phyloP scores from a whole-genome alignment of 345 rosid genomes.

The Sonneratia alba region DNA sequence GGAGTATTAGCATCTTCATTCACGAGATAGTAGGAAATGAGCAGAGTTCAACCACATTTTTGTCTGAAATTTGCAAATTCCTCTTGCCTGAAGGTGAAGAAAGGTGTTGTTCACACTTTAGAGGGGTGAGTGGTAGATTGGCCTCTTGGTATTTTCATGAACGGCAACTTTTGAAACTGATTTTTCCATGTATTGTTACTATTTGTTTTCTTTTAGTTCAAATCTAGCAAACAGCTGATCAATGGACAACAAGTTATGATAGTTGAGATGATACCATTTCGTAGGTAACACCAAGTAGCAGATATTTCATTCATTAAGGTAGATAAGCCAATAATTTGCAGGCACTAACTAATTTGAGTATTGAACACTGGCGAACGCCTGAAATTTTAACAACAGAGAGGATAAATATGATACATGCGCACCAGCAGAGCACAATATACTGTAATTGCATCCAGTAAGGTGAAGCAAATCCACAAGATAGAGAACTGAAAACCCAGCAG shows the following conservation, averaged over 20 bases:
- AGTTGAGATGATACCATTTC: neutral
- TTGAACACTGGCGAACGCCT: neutral
- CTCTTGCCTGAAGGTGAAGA: too few relatives aligned
- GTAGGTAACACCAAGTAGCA: neutral
- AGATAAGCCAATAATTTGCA: neutral
- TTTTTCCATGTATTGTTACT: too few relatives aligned
- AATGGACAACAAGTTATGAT: neutral
- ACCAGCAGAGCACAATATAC: neutral
- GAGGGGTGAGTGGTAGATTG: too few relatives aligned
- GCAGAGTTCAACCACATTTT: too few relatives aligned
- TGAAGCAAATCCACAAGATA: neutral
- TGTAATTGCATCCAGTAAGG: neutral
- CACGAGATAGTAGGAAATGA: too few relatives aligned
- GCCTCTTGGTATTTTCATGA: too few relatives aligned
- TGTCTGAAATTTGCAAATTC: too few relatives aligned
- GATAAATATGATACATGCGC: neutral
- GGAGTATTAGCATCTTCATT: too few relatives aligned
- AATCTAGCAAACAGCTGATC: too few relatives aligned
- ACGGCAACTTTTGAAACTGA: too few relatives aligned
- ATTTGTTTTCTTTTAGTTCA: too few relatives aligned
- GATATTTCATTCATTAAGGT: neutral
- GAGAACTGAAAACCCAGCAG: neutral
- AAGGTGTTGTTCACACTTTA: too few relatives aligned
- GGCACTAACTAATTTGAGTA: neutral
- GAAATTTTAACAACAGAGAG: neutral